Percentiles rank a stretch among this genome's conserved stretches.
Conservation (phyloP, 129 eudicot genomes). For the Pulicaria dysenterica region DNA sequence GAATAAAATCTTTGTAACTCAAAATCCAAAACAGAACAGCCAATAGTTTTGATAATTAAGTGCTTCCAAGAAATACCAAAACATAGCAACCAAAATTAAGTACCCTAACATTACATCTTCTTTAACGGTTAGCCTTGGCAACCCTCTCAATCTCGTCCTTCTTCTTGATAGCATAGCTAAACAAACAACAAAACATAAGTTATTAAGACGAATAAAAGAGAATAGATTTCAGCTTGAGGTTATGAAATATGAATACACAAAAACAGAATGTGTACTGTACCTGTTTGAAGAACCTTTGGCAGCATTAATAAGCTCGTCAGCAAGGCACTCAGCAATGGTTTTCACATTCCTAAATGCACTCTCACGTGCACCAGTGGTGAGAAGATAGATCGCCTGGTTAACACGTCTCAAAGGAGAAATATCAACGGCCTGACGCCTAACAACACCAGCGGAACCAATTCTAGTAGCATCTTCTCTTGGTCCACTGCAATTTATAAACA, state of each 20-base stretch:
- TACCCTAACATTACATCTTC: slow-evolving; percentile 21
- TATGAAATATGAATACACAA: no score
- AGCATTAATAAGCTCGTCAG: slow-evolving; percentile 85
- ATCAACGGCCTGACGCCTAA: slow-evolving; percentile 88
- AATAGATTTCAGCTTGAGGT: neutral
- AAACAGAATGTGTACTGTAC: slow-evolving; percentile 16
- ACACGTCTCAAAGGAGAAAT: slow-evolving; percentile 81
- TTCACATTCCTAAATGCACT: slow-evolving; percentile 76
- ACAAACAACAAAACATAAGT: neutral
- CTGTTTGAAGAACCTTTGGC: slow-evolving; percentile 89
- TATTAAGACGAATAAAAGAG: neutral
- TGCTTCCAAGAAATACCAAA: slow-evolving; percentile 13
- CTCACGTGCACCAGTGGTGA: slow-evolving; percentile 82
- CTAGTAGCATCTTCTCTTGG: slow-evolving; percentile 91
- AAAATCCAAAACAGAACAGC: slow-evolving; percentile 29
- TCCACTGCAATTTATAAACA: slow-evolving; percentile 44
- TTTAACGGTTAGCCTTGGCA: slow-evolving; percentile 79
- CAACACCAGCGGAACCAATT: slow-evolving; percentile 89
- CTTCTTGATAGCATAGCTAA: slow-evolving; percentile 82
- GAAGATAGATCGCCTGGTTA: slow-evolving; percentile 75
- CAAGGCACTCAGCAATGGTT: slow-evolving; percentile 81
- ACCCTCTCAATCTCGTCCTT: slow-evolving; percentile 85
- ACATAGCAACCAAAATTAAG: slow-evolving; percentile 33
- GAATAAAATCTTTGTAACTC: neutral
- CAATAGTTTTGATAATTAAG: slow-evolving; percentile 20